Conservation (phyloP, 805 yeast genomes). For the Cyberlindnera subsufficiens region DNA sequence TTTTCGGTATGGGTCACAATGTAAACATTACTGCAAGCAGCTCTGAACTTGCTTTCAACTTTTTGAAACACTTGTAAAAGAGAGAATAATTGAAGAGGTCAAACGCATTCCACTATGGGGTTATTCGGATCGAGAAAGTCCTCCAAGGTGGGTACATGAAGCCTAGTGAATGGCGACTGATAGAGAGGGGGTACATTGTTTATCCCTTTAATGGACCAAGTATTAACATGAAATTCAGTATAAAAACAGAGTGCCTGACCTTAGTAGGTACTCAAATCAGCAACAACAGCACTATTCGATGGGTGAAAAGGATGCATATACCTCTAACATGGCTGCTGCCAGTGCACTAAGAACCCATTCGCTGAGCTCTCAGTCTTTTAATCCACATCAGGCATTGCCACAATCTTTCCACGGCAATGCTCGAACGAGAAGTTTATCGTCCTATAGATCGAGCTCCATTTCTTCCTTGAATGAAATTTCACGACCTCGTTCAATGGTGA, state of each 20-base stretch:
- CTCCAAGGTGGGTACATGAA: background rate
- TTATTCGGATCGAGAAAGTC: background rate
- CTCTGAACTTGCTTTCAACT: too few relatives aligned
- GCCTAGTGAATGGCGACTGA: too few relatives aligned
- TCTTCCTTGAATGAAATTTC: conserved; percentile 4
- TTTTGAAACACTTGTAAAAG: too few relatives aligned
- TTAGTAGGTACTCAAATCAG: conserved; percentile 30
- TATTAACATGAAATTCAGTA: background rate
- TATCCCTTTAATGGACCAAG: background rate
- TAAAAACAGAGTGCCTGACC: conserved; percentile 28
- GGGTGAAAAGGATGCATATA: conserved; percentile 10
- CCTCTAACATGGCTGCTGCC: conserved; percentile 21
- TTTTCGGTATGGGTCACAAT: too few relatives aligned
- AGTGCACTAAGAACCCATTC: conserved; percentile 20
- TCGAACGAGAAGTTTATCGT: conserved; percentile 5
- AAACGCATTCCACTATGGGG: background rate
- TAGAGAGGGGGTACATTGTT: too few relatives aligned
- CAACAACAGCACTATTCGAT: conserved; percentile 9
- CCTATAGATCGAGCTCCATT: conserved; percentile 11
- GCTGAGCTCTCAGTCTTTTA: conserved; percentile 10
- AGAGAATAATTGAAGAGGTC: too few relatives aligned
- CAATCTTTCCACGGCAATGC: background rate
- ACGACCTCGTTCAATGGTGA: conserved; percentile 8
- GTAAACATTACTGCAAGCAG: too few relatives aligned
- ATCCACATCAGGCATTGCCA: conserved; percentile 2